A percentile compares a stretch with the other conserved stretches of the same genome.
Evolutionary conservation across 1,284 basidiomycete genomes (phyloP).

Genomic region (Naganishia cerealis): DNA sequence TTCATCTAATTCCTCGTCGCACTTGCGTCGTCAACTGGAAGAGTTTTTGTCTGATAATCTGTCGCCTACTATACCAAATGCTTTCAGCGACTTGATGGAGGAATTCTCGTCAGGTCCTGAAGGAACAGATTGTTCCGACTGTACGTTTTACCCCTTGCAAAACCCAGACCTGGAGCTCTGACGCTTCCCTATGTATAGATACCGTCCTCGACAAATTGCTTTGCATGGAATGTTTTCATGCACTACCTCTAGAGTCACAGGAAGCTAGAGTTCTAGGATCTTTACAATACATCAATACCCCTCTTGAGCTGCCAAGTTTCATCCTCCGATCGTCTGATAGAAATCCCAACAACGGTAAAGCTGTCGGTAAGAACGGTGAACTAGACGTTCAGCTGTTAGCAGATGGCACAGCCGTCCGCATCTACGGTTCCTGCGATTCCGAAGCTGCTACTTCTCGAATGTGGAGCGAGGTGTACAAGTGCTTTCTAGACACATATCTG

Average conservation of each 20-base stretch:
- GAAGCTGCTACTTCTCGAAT: not conserved
- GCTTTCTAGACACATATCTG: not conserved
- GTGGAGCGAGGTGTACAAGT: not conserved
- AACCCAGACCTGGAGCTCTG: not conserved
- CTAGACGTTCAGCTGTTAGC: not conserved
- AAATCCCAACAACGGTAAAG: not conserved
- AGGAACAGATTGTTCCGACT: not conserved
- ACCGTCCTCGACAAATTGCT: not conserved
- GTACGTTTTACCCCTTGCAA: not conserved
- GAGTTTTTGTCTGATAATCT: not conserved
- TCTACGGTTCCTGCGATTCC: not conserved
- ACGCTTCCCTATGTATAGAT: not conserved
- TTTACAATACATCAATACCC: not conserved
- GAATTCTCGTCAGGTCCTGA: not conserved
- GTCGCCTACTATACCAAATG: not conserved
- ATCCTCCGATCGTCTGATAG: not conserved
- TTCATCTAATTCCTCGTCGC: not conserved
- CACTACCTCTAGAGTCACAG: not conserved
- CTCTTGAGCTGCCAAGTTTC: not conserved
- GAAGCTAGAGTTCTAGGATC: not conserved
- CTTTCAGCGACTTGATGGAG: constrained; percentile 1
- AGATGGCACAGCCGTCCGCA: not conserved
- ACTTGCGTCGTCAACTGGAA: not conserved
- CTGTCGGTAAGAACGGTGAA: not conserved
- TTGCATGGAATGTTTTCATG: not conserved